Evolutionary conservation across 75 land plant species (phyloP), one percentile per base, ranked within the genome.

Genomic region (Larix kaempferi): DNA sequence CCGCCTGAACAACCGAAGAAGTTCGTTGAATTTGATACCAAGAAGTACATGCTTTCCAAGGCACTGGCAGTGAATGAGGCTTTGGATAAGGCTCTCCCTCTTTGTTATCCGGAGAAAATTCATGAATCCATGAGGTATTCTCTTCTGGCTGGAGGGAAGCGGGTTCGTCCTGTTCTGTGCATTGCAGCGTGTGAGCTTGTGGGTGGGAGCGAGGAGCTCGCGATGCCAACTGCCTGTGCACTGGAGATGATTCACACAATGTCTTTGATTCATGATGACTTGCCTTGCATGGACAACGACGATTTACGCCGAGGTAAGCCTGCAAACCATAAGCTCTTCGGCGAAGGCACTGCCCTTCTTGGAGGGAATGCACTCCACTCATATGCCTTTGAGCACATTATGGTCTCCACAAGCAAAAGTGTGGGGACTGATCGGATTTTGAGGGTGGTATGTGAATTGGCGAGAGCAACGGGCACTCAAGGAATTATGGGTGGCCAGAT

Each of bases 211-310:
- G 67, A 88, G 27, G 78, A 71, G 12, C 73, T 57, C 0, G 91
- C 93, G 60, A 76, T 90, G 84, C 79, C 84, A 15, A 82, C 91
- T 13, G 91, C 93, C 2, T 65, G 89, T 55, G 92, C 90, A 55
- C 57, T 92, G 57, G 93, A 90, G 61, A 82, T 90, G 89, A 78
- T 88, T 39, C 86, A 86, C 74, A 89, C 93, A 49, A 91, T 86
- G 74, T 26, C 84, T 12, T 76, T 65, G 29, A 80, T 83, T 35
- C 95, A 90, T 64, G 91, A 88, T 62, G 80, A 85, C 81, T 85
- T 90, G n/a, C 95, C 92, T 5, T 90, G 86, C 76, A 88, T 90
- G 86, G 92, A 90, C 80, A 80, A 90, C 75, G 91, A 88, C 72
- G 91, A 81, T 71, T 72, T 88, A 49, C 85, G 92, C 29, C 57